Conservation (phyloP, 805 yeast genomes). For the Hemisphaericaspora nanyangensis region DNA sequence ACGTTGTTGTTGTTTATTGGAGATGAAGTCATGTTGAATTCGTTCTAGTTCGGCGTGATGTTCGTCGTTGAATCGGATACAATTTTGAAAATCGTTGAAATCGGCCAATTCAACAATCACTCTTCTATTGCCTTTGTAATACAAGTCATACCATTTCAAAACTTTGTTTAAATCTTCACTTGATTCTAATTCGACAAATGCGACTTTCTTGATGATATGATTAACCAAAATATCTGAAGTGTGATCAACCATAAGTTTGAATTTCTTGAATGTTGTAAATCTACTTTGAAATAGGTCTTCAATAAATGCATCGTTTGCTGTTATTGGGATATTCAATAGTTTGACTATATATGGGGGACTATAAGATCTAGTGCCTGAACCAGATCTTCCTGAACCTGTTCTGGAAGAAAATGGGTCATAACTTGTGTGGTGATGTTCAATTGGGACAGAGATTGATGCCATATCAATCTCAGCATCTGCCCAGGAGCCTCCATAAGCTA, state of each 20-base stretch:
- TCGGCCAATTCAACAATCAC: slow-evolving; percentile 39
- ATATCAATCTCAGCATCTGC: slow-evolving; percentile 45
- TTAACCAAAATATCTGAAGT: slow-evolving; percentile 32
- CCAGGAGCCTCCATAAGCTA: slow-evolving; percentile 47
- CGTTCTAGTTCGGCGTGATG: slow-evolving; percentile 27
- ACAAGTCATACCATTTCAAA: slow-evolving; percentile 60
- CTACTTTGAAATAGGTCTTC: slow-evolving; percentile 62
- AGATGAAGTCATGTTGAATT: slow-evolving; percentile 26
- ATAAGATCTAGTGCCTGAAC: slow-evolving; percentile 10
- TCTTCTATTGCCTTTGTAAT: slow-evolving; percentile 39
- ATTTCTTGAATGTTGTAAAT: slow-evolving; percentile 53
- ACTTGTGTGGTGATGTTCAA: slow-evolving; percentile 23
- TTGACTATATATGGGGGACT: slow-evolving; percentile 67
- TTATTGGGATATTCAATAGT: slow-evolving; percentile 55
- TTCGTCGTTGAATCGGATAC: slow-evolving; percentile 36
- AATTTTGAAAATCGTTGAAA: slow-evolving; percentile 36
- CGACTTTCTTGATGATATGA: slow-evolving; percentile 47
- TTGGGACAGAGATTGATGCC: slow-evolving; percentile 44
- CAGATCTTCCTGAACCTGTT: slow-evolving; percentile 7
- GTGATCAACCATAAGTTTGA: slow-evolving; percentile 59
- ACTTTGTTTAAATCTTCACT: slow-evolving; percentile 54
- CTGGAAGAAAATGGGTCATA: slow-evolving; percentile 6
- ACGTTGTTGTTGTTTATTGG: slow-evolving; percentile 9
- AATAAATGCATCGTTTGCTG: slow-evolving; percentile 47
- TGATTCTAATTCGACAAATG: slow-evolving; percentile 57